These are phyloP conservation scores for Cryphonectria carpinicola DNA, from an alignment of 2,329 filamentous ascomycete genomes.

Conservation along the genomic window DNA sequence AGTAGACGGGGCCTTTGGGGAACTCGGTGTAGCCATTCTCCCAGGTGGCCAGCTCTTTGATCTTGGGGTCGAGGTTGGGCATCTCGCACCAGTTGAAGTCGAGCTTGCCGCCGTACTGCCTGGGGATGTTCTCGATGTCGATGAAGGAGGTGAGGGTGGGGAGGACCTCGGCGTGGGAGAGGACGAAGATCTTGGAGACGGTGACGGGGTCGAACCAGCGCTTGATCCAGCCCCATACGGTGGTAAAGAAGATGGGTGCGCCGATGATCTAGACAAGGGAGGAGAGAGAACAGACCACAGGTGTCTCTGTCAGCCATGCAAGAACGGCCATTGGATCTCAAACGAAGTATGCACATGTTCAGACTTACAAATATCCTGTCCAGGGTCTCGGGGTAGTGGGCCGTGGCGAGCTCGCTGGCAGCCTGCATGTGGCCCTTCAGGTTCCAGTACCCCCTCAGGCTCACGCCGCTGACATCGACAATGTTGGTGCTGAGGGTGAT, in stretches of 20 bases:
- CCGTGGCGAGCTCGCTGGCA: conserved; percentile 83
- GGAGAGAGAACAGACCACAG: background rate
- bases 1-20: conserved; percentile 60
- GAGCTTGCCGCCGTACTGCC: conserved; percentile 84
- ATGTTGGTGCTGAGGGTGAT: conserved; percentile 94
- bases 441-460: conserved; percentile 94
- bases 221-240: conserved; percentile 94
- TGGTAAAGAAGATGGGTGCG: conserved; percentile 87
- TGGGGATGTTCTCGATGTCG: conserved; percentile 80
- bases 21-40: conserved; percentile 57
- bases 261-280: conserved; percentile 69
- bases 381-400: conserved; percentile 92
- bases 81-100: conserved; percentile 80
- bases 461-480: conserved; percentile 87
- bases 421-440: conserved; percentile 93
- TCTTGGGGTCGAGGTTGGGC: conserved; percentile 70
- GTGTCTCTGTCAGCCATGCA: too few relatives aligned
- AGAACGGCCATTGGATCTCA: background rate
- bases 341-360: too few relatives aligned
- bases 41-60: conserved; percentile 55
- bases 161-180: conserved; percentile 72
- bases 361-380: conserved; percentile 68
- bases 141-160: conserved; percentile 81
- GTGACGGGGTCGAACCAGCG: conserved; percentile 95
- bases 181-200: conserved; percentile 94